Evolutionary conservation across 1,284 basidiomycete species (phyloP), one percentile per base, ranked within the genome.

Genomic region (Testicularia cyperi): DNA sequence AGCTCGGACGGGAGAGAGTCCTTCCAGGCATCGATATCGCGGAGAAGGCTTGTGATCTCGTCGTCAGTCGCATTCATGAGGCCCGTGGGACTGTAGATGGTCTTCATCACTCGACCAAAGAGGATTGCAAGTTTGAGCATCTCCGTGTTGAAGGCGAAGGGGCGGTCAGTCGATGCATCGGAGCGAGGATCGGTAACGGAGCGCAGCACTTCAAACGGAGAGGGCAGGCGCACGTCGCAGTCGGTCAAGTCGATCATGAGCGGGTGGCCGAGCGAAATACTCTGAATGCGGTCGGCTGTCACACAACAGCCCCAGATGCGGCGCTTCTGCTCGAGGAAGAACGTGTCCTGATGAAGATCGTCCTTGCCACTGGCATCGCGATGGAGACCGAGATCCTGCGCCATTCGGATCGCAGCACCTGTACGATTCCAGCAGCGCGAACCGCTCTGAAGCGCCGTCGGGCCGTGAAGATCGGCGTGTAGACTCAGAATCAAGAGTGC

Each of bases 401-500:
- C 70, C 70, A 72, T 72, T 9, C 70, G 68, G 24, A 72, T 61
- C 6, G 62, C 68, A 53, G 65, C 45, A 44, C 78, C 46, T 45
- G 52, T 52, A 21, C 76, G 65, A 14, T 78, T 70, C 53, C 69
- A 68, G 39, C 70, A 72, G 52, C 78, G 75, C 19, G 77, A 70
- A 20, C 76, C 77, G 33, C 61, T 64, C 43, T 75, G 76, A 15
- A 73, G 45, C n/a, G 75, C 72, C 2, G 67, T 70, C 7, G 66
- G 66, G 30, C 75, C 74, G 49, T 78, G 81, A 8, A 79, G 70
- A 46, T 80, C 79, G 37, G 75, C 85, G 42, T 84, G 84, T 85
- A 90, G 85, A 72, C 86, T 84, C 67, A 92, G 76, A 60, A 92
- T 86, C 55, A 97, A 81, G 49, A 97, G 78, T 2, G 90, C 85